phyloP scores from a whole-genome alignment of 768 basidiomycete genomes.

The Boletus rufocinnamomeus region DNA sequence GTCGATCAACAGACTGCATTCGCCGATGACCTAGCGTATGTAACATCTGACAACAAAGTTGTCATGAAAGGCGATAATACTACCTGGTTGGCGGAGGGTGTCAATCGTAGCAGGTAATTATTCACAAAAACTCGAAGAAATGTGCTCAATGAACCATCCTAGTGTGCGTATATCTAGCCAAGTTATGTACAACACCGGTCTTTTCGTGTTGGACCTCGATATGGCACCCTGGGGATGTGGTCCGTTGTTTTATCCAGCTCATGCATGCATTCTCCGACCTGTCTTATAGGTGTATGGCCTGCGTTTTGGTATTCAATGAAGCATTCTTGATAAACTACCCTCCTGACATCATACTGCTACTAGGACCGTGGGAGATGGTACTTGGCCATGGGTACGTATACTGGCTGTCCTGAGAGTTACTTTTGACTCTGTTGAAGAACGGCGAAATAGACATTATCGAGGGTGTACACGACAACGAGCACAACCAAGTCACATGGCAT shows the following conservation, averaged over 20 bases:
- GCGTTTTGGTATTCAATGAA: conserved; percentile 63
- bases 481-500: conserved; percentile 85
- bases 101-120: conserved; percentile 59
- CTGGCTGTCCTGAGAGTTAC: not conserved
- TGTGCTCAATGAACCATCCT: not conserved
- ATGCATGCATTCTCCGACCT: conserved; percentile 4
- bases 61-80: conserved; percentile 80
- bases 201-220: conserved; percentile 83
- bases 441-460: conserved; percentile 87
- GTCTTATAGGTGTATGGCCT: conserved; percentile 69
- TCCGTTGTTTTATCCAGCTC: conserved; percentile 20
- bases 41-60: conserved; percentile 57
- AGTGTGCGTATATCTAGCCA: conserved; percentile 79
- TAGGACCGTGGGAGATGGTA: conserved; percentile 46
- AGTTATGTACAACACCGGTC: conserved; percentile 66
- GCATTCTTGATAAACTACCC: not conserved
- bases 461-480: conserved; percentile 81
- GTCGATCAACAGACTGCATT: conserved; percentile 58
- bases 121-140: conserved; percentile 1
- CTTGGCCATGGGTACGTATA: conserved; percentile 63
- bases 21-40: conserved; percentile 53
- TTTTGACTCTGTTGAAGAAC: conserved; percentile 41
- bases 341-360: conserved; percentile 8
- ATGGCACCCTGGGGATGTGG: conserved; percentile 91
- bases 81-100: conserved; percentile 52